Conservation (phyloP, 2,329 filamentous ascomycete species). For the Curvularia spicifera region DNA sequence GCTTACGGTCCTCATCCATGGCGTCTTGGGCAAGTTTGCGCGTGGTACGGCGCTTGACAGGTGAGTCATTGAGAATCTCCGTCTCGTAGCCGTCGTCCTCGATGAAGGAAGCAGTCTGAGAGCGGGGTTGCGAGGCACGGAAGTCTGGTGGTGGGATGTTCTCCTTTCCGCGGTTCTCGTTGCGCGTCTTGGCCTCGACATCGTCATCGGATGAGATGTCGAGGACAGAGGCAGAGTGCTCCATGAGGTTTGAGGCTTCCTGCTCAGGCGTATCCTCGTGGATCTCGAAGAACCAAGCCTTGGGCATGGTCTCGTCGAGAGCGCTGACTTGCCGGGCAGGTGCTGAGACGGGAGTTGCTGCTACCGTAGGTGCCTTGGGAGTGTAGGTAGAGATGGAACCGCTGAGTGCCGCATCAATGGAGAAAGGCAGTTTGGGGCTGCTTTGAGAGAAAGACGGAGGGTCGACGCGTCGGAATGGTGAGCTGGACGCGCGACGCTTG, state of each 20-base stretch:
- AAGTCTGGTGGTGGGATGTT: conserved; percentile 77
- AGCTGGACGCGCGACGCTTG: conserved; percentile 67
- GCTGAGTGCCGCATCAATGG: conserved; percentile 81
- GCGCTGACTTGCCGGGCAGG: conserved; percentile 36
- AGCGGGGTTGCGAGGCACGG: conserved; percentile 25
- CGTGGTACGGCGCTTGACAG: conserved; percentile 39
- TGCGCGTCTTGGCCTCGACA: conserved; percentile 62
- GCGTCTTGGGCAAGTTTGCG: conserved; percentile 43
- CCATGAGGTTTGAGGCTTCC: conserved; percentile 88
- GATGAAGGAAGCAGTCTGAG: conserved; percentile 5
- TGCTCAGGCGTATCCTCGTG: conserved; percentile 91
- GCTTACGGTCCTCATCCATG: conserved; percentile 51
- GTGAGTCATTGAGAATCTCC: conserved; percentile 22
- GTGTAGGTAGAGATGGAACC: conserved; percentile 72
- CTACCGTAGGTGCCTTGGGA: conserved; percentile 49
- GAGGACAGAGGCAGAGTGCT: conserved; percentile 84
- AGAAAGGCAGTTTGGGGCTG: conserved; percentile 69
- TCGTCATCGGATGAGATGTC: conserved; percentile 93
- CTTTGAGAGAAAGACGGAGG: conserved; percentile 66
- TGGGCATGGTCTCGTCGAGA: conserved; percentile 62
- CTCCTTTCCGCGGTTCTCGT: conserved; percentile 78
- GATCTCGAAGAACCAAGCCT: conserved; percentile 88
- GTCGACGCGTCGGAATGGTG: conserved; percentile 73
- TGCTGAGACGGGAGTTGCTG: conserved; percentile 40
- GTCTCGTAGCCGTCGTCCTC: conserved; percentile 22